Percentiles rank a stretch among this genome's conserved stretches.
Conservation (phyloP, 768 basidiomycete genomes). For the Hericium erinaceus region DNA sequence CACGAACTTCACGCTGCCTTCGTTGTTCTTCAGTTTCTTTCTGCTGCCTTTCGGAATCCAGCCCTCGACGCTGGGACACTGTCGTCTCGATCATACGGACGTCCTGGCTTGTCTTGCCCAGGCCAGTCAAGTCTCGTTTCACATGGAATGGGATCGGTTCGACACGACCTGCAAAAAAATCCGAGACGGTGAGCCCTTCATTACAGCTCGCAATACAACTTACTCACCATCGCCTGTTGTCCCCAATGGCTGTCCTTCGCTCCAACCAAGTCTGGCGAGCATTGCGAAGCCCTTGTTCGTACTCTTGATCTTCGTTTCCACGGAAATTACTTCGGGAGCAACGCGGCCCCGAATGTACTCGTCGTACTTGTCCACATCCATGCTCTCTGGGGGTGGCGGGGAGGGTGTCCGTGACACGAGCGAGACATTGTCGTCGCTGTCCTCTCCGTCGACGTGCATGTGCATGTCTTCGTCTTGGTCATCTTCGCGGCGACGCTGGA, state of each 20-base stretch:
- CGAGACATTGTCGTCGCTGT: conserved; percentile 63
- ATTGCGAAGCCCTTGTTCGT: conserved; percentile 76
- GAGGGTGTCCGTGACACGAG: conserved; percentile 71
- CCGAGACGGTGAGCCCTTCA: background rate
- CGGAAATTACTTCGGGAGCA: conserved; percentile 60
- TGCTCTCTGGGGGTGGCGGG: conserved; percentile 37
- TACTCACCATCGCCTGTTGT: conserved; percentile 61
- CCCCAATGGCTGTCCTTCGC: conserved; percentile 70
- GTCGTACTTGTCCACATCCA: conserved; percentile 59
- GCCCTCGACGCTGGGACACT: conserved; percentile 67
- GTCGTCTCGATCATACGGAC: conserved; percentile 79
- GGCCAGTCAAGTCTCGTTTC: conserved; percentile 68
- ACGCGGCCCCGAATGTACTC: conserved; percentile 40
- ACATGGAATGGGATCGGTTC: conserved; percentile 79
- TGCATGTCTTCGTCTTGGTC: conserved; percentile 14
- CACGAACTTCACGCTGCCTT: conserved; percentile 54
- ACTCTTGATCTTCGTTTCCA: conserved; percentile 72
- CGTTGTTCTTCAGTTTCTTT: conserved; percentile 78
- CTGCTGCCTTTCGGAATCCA: conserved; percentile 75
- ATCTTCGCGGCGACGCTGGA: conserved; percentile 53
- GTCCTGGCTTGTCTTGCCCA: conserved; percentile 74
- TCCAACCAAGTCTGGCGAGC: conserved; percentile 77
- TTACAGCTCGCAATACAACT: conserved; percentile 1
- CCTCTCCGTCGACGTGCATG: conserved; percentile 25
- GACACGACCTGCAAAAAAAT: conserved; percentile 47